phyloP scores from a whole-genome alignment of 805 yeast genomes.

The Kodamaea nitidulidarum region DNA sequence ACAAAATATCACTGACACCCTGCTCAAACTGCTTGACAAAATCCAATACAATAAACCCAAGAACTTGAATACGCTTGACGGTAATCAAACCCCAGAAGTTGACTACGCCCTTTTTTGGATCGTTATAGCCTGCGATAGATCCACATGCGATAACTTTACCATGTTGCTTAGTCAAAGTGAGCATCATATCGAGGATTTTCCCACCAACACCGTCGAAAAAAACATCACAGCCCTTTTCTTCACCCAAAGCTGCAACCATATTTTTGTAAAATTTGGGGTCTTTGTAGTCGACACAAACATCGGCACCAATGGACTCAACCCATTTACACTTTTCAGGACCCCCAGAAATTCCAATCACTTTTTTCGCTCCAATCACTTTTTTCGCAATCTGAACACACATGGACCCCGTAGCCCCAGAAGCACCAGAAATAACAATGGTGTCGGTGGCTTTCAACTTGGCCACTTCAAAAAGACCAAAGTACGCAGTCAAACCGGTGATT shows the following conservation, averaged over 20 bases:
- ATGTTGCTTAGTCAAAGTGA: constrained; percentile 32
- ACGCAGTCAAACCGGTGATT: constrained; percentile 59
- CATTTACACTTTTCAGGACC: constrained; percentile 50
- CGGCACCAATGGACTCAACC: constrained; percentile 54
- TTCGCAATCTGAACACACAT: constrained; percentile 55
- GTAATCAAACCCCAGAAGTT: constrained; percentile 42
- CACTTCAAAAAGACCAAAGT: constrained; percentile 48
- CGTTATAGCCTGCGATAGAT: constrained; percentile 56
- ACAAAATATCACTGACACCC: constrained; percentile 32
- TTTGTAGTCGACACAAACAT: constrained; percentile 52
- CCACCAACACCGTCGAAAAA: constrained; percentile 69
- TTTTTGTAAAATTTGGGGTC: constrained; percentile 27
- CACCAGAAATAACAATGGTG: constrained; percentile 55
- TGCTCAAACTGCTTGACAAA: constrained; percentile 32
- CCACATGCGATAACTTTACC: constrained; percentile 61
- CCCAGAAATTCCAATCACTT: constrained; percentile 62
- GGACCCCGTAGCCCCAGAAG: constrained; percentile 74
- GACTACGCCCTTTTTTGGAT: constrained; percentile 31
- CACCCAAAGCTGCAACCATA: constrained; percentile 34
- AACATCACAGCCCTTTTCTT: constrained; percentile 43
- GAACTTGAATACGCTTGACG: constrained; percentile 46
- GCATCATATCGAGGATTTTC: constrained; percentile 44
- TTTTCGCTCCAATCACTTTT: constrained; percentile 47
- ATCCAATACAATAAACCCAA: constrained; percentile 53
- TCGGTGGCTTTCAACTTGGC: constrained; percentile 45